Percentiles rank a stretch among this genome's conserved stretches.
Evolutionary conservation across 2,329 filamentous ascomycete genomes (phyloP).

Genomic region (Ophiostoma montium): DNA sequence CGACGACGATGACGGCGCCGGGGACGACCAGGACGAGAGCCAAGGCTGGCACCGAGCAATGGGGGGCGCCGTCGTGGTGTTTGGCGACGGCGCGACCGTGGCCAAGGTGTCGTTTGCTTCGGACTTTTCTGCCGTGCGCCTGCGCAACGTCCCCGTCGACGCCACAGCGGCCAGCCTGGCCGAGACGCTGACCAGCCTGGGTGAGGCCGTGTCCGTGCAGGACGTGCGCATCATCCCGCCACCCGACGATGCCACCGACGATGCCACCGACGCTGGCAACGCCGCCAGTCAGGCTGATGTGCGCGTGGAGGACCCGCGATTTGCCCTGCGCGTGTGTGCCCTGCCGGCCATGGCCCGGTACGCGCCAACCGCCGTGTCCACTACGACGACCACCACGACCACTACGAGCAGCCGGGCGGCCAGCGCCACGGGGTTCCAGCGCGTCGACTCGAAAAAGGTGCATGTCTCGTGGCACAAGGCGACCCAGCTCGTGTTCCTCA

Average conservation of each 20-base stretch:
- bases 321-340: constrained; percentile 14
- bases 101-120: constrained; percentile 19
- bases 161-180: no score
- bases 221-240: no score
- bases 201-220: no score
- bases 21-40: no score
- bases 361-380: no score
- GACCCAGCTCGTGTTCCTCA: constrained; percentile 17
- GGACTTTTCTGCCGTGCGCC: constrained; percentile 24
- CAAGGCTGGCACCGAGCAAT: constrained; percentile 11
- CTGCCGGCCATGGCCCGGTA: constrained; percentile 4
- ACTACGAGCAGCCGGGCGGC: neutral
- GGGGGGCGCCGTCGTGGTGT: constrained; percentile 19
- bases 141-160: constrained; percentile 17
- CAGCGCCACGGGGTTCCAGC: constrained; percentile 15
- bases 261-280: no score
- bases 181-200: no score
- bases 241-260: neutral
- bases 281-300: constrained; percentile 15
- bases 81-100: constrained; percentile 20
- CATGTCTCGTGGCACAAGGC: constrained; percentile 24
- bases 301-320: constrained; percentile 16
- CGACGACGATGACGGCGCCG: no score
- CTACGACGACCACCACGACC: no score
- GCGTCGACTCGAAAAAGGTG: constrained; percentile 22